phyloP scores from a whole-genome alignment of 768 basidiomycete species.

The Atractiella rhizophila region DNA sequence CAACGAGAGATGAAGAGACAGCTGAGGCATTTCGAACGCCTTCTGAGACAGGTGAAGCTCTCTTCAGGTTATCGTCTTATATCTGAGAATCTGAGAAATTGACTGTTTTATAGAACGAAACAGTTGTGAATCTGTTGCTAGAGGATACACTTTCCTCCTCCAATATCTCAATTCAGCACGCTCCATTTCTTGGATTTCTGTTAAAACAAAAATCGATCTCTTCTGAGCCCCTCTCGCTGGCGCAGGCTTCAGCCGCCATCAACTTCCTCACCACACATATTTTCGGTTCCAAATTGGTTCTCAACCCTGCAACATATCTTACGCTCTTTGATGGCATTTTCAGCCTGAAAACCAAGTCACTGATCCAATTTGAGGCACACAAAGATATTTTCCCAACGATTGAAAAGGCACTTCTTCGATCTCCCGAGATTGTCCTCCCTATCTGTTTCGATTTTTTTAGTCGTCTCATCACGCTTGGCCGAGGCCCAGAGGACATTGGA shows the following conservation, averaged over 20 bases:
- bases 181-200: too few species aligned
- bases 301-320: background rate
- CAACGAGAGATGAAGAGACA: too few species aligned
- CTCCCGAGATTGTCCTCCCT: conserved; percentile 49
- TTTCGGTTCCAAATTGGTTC: conserved; percentile 2
- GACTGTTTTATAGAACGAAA: too few species aligned
- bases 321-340: conserved; percentile 16
- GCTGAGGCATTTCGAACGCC: too few species aligned
- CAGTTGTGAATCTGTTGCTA: too few species aligned
- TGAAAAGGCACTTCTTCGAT: conserved; percentile 55
- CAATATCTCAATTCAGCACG: too few species aligned
- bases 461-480: conserved; percentile 36
- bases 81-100: too few species aligned
- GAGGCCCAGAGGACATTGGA: conserved; percentile 29
- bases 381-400: conserved; percentile 37
- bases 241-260: background rate
- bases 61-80: too few species aligned
- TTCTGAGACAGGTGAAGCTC: too few species aligned
- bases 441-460: conserved; percentile 14
- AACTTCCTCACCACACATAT: background rate
- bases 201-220: too few species aligned
- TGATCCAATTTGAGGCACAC: conserved; percentile 32
- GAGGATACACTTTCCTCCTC: too few species aligned
- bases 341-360: conserved; percentile 35
- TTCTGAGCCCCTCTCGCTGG: too few species aligned